phyloP scores from a whole-genome alignment of 2,329 filamentous ascomycete genomes.

The Akanthomyces lecanii region DNA sequence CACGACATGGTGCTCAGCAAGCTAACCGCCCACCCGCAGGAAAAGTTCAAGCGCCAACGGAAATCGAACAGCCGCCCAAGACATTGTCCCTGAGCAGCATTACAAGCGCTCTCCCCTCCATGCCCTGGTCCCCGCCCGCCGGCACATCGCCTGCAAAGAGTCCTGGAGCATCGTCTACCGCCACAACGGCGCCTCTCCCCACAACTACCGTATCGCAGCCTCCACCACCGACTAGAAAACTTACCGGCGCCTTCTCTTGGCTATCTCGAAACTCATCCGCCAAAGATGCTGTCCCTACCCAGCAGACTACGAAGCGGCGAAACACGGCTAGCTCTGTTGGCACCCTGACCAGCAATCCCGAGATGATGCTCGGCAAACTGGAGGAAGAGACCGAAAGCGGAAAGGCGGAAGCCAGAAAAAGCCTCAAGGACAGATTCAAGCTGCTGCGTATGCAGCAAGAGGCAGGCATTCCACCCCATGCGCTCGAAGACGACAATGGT shows the following conservation, averaged over 20 bases:
- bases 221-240: constrained; percentile 56
- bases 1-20: background rate
- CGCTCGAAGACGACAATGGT: constrained; percentile 52
- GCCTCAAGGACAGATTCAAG: constrained; percentile 75
- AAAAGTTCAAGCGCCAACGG: constrained; percentile 21
- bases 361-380: constrained; percentile 72
- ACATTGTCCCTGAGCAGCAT: constrained; percentile 65
- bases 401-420: constrained; percentile 52
- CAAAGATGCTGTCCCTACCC: constrained; percentile 52
- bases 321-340: constrained; percentile 78
- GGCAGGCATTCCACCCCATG: constrained; percentile 48
- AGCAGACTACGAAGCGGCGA: constrained; percentile 45
- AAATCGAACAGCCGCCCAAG: constrained; percentile 44
- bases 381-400: constrained; percentile 61
- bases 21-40: background rate
- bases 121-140: constrained; percentile 65
- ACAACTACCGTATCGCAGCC: constrained; percentile 22
- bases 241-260: constrained; percentile 86
- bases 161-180: constrained; percentile 31
- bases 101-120: constrained; percentile 65
- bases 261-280: constrained; percentile 64
- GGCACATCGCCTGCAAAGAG: constrained; percentile 43
- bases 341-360: constrained; percentile 74
- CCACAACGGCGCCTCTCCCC: constrained; percentile 33
- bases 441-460: constrained; percentile 71